phyloP scores from a whole-genome alignment of 2,329 filamentous ascomycete genomes.

The Catunica adiposa region DNA sequence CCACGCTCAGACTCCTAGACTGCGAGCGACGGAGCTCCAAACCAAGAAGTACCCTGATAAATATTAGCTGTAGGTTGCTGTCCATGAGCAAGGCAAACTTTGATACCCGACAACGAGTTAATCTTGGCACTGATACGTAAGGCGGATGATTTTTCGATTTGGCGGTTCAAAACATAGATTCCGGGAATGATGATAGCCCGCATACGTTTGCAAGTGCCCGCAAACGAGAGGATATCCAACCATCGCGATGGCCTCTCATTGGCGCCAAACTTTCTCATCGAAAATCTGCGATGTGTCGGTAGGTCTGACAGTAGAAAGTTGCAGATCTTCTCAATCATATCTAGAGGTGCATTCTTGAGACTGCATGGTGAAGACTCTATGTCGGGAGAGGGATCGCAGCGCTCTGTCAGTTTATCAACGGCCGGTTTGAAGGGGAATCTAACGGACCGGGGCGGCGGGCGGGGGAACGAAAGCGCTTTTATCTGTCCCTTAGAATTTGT shows the following conservation, averaged over 20 bases:
- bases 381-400: too few species aligned
- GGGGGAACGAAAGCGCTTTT: too few species aligned
- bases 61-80: background rate
- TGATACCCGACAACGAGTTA: conserved; percentile 5
- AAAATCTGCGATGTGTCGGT: background rate
- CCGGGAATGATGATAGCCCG: background rate
- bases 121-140: conserved; percentile 7
- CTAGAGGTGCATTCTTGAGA: background rate
- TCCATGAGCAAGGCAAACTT: background rate
- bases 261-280: background rate
- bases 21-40: conserved; percentile 6
- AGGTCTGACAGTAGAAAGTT: background rate
- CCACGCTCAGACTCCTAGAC: background rate
- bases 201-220: conserved; percentile 6
- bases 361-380: background rate
- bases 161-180: conserved; percentile 10
- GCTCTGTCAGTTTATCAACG: too few species aligned
- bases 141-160: conserved; percentile 9
- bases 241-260: background rate
- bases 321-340: background rate
- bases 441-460: too few species aligned
- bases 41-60: conserved; percentile 4
- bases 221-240: conserved; percentile 7
- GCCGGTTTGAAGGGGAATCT: too few species aligned
- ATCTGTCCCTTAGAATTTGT: background rate